Conservation (phyloP, 306 rosid species). For the Styphnolobium japonicum region DNA sequence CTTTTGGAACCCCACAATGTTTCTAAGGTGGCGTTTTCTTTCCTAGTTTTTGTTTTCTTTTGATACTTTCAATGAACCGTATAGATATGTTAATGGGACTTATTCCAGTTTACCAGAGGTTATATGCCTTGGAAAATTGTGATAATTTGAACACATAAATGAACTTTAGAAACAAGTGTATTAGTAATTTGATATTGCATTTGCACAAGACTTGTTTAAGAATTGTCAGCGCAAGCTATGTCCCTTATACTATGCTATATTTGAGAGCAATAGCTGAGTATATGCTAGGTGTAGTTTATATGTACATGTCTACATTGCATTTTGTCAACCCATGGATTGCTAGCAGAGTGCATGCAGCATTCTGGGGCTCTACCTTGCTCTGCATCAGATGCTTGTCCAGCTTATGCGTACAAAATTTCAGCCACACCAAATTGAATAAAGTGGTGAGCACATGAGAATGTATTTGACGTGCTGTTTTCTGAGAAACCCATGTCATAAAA, state of each 20-base stretch:
- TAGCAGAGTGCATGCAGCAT: not conserved
- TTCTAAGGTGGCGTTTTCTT: slow-evolving; percentile 29
- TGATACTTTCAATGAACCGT: not conserved
- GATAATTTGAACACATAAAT: slow-evolving; percentile 26
- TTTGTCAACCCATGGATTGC: not conserved
- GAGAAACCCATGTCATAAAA: not conserved
- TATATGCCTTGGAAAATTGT: not conserved
- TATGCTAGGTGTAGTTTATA: not conserved
- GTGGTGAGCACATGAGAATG: not conserved
- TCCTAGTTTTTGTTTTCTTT: not conserved
- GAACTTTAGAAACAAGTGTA: not conserved
- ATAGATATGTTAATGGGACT: slow-evolving; percentile 22
- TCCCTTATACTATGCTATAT: not conserved
- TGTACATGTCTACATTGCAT: not conserved
- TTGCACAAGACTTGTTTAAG: not conserved
- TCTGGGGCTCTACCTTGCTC: not conserved
- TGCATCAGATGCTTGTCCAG: slow-evolving; percentile 17
- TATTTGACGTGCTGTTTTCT: not conserved
- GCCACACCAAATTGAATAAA: too few species aligned
- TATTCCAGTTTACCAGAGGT: not conserved
- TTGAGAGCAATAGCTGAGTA: not conserved
- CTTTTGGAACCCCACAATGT: slow-evolving; percentile 6
- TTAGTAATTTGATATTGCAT: slow-evolving; percentile 7
- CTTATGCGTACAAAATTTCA: not conserved
- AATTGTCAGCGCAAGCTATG: not conserved